A percentile compares a stretch with the other conserved stretches of the same genome.
phyloP scores from a whole-genome alignment of 768 basidiomycete species.

The Crepidotus variabilis region DNA sequence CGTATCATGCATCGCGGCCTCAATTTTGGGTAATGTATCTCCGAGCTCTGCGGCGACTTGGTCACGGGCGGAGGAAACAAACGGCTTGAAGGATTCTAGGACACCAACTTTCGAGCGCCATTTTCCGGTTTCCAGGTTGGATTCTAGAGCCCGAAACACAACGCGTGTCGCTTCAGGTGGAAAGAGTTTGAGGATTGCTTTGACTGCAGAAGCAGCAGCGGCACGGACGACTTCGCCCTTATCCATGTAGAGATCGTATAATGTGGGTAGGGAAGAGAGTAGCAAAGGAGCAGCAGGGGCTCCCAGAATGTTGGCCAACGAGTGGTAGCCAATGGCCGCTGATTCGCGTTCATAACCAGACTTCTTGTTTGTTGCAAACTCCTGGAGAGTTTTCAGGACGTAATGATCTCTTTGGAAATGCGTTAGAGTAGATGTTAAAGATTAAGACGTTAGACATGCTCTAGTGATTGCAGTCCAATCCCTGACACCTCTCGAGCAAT shows the following conservation, averaged over 20 bases:
- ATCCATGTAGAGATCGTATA: conserved; percentile 88
- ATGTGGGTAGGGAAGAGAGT: conserved; percentile 67
- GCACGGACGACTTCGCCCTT: conserved; percentile 89
- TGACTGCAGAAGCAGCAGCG: conserved; percentile 78
- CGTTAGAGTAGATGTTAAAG: not conserved
- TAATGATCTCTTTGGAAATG: conserved; percentile 40
- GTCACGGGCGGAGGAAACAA: conserved; percentile 66
- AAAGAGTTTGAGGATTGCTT: conserved; percentile 77
- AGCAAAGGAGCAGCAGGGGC: conserved; percentile 68
- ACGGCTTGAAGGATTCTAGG: conserved; percentile 77
- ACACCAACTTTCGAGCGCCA: conserved; percentile 96
- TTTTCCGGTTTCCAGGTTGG: conserved; percentile 79
- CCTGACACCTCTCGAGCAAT: conserved; percentile 71
- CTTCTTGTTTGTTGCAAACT: conserved; percentile 79
- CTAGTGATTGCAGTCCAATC: conserved; percentile 55
- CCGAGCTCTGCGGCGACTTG: conserved; percentile 83
- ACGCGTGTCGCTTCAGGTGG: conserved; percentile 77
- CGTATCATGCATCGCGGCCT: conserved; percentile 93
- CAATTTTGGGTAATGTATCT: conserved; percentile 78
- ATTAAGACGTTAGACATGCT: conserved; percentile 35
- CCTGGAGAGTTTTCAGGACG: conserved; percentile 61
- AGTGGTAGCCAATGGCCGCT: conserved; percentile 76
- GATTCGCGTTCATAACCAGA: conserved; percentile 88
- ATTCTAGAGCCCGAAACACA: conserved; percentile 67
- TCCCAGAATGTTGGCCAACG: conserved; percentile 68